Base-by-base conservation (phyloP, 2,329 filamentous ascomycete species). In the Penicillium capsulatum region DNA sequence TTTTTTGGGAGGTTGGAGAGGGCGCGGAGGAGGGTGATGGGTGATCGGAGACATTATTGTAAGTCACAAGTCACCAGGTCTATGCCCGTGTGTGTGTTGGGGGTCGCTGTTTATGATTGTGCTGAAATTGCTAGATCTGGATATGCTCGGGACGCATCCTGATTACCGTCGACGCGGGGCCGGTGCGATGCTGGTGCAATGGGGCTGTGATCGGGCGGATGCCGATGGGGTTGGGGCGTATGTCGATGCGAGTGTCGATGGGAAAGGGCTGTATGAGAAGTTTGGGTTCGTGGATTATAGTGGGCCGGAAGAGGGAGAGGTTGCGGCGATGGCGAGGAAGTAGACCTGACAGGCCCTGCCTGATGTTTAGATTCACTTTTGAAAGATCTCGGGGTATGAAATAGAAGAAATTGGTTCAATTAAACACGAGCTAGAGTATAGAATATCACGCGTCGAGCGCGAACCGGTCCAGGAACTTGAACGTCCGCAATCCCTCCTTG, bases 401-500 rank as follows among this genome's bases (percentile, higher is more conserved):
- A n/a, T n/a, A n/a, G n/a, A n/a, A n/a, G n/a, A n/a, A n/a, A n/a
- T n/a, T n/a, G n/a, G n/a, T n/a, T n/a, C n/a, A n/a, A n/a, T n/a
- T n/a, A n/a, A n/a, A n/a, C n/a, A n/a, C n/a, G n/a, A n/a, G n/a
- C n/a, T n/a, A n/a, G n/a, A n/a, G n/a, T n/a, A n/a, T n/a, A n/a
- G n/a, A n/a, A n/a, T n/a, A 28, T 22, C 24, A 27, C 29, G 64
- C 44, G 51, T 85, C 82, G 47, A 79, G 33, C 1, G 79, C 69
- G 54, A 83, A 86, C 3, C 82, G 71, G 45, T 78, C 73, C 22
- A 81, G 67, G 54, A 85, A 86, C 67, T 79, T 83, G 49, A 83
- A 87, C 2, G 66, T 75, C 41, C 69, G 71, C 51, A 87, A 64
- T 0, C 81, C 83, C 2, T 75, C 70, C 61, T 75, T 70, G n/a